Percentiles rank a stretch among this genome's conserved stretches.
Conservation (phyloP, 306 rosid species). For the Corylus americana region DNA sequence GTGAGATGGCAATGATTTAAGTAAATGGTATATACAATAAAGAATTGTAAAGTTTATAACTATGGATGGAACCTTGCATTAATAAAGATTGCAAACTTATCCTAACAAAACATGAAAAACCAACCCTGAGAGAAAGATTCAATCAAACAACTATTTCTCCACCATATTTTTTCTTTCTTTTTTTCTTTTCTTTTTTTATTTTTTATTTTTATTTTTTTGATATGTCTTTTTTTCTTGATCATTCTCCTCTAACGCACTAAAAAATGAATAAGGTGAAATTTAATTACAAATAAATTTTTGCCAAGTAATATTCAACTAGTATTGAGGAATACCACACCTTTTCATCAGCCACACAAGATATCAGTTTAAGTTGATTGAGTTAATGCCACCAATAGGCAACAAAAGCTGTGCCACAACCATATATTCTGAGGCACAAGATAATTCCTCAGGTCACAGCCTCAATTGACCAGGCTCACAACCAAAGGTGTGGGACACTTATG, state of each 20-base stretch:
- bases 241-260: background rate
- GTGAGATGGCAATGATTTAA: constrained; percentile 27
- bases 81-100: constrained; percentile 7
- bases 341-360: background rate
- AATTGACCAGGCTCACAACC: background rate
- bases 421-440: background rate
- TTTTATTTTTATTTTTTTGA: too few species aligned
- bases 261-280: background rate
- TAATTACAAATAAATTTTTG: background rate
- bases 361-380: background rate
- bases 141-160: background rate
- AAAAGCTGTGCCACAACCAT: constrained; percentile 1
- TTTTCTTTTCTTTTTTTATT: too few species aligned
- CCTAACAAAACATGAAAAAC: background rate
- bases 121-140: background rate
- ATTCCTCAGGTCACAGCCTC: background rate
- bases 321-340: background rate
- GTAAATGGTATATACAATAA: constrained; percentile 12
- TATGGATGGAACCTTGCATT: constrained; percentile 18
- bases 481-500: background rate
- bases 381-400: background rate
- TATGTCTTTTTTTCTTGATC: background rate
- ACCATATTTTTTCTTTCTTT: background rate
- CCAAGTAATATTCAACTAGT: too few species aligned
- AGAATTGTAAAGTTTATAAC: background rate